These are phyloP conservation scores for Intubia oerlemansii DNA, from an alignment of 2,329 filamentous ascomycete species.

Conservation along the genomic window DNA sequence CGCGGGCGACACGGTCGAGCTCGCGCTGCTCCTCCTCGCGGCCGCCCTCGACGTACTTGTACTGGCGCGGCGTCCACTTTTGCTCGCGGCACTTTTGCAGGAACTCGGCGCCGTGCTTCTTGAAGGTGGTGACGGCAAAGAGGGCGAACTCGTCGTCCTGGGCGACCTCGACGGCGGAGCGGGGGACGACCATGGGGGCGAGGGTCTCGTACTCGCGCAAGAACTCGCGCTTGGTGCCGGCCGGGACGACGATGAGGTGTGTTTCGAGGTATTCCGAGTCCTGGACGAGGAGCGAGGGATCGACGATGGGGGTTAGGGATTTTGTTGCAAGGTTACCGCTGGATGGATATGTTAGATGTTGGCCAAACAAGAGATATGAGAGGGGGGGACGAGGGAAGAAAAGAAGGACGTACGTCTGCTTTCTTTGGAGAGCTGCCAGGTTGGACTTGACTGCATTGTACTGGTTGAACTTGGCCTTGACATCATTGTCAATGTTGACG, in stretches of 20 bases:
- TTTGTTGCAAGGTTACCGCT: conserved; percentile 88
- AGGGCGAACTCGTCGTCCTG: conserved; percentile 79
- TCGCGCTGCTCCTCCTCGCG: conserved; percentile 78
- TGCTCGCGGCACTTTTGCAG: conserved; percentile 79
- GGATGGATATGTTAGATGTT: neutral
- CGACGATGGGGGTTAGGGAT: conserved; percentile 74
- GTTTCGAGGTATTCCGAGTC: conserved; percentile 96
- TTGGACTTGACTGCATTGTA: conserved; percentile 84
- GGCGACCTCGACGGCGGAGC: conserved; percentile 60
- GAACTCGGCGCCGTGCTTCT: conserved; percentile 75
- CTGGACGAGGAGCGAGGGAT: conserved; percentile 59
- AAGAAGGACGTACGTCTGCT: conserved; percentile 49
- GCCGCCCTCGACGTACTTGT: conserved; percentile 78
- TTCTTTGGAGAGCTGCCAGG: conserved; percentile 60
- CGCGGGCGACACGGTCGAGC: conserved; percentile 57
- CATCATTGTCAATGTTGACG: conserved; percentile 80
- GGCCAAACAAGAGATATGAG: neutral
- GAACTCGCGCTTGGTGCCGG: conserved; percentile 66
- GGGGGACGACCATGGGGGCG: conserved; percentile 78
- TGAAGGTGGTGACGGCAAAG: conserved; percentile 80
- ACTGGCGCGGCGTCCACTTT: conserved; percentile 88
- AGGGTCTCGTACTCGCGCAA: conserved; percentile 75
- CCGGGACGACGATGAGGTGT: conserved; percentile 76
- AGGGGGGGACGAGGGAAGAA: too few species aligned
- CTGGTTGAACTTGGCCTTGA: conserved; percentile 83